Evolutionary conservation across 306 rosid species (phyloP).

Genomic region (Abrus precatorius): DNA sequence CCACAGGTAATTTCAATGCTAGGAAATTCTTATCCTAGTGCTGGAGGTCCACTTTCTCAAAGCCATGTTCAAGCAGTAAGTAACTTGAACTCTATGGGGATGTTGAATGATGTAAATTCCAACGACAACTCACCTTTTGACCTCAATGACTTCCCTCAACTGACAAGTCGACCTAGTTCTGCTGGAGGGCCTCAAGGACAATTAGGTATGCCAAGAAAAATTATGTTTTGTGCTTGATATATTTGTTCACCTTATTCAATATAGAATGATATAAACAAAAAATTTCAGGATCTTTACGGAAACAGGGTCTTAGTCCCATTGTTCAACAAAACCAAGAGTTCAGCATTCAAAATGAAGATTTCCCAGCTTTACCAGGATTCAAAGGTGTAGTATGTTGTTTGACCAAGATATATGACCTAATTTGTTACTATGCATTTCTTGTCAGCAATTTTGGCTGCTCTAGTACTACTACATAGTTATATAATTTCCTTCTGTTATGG

Average conservation of each 20-base stretch:
- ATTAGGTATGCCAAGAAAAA: conserved; percentile 64
- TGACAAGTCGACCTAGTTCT: conserved; percentile 93
- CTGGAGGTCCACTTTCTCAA: conserved; percentile 92
- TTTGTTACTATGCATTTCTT: conserved; percentile 12
- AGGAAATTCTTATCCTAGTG: conserved; percentile 83
- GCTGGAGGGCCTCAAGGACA: conserved; percentile 99
- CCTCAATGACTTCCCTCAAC: conserved; percentile 91
- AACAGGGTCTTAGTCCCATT: conserved; percentile 95
- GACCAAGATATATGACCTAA: not conserved
- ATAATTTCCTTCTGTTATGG: conserved; percentile 11
- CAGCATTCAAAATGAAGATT: conserved; percentile 97
- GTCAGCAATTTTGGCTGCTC: conserved; percentile 21
- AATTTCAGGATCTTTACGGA: conserved; percentile 88
- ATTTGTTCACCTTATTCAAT: conserved; percentile 31
- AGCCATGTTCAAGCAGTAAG: conserved; percentile 79
- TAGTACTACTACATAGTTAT: not conserved
- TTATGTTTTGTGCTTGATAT: conserved; percentile 26
- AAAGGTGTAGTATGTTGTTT: conserved; percentile 73
- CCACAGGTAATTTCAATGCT: conserved; percentile 90
- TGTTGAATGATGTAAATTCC: conserved; percentile 93
- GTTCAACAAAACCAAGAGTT: conserved; percentile 99
- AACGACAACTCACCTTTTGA: conserved; percentile 89
- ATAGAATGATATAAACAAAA: conserved; percentile 40
- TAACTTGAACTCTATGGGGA: conserved; percentile 86
- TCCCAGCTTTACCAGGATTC: conserved; percentile 97